Percentiles rank a stretch among this genome's conserved stretches.
These are phyloP conservation scores for Moesziomyces sp. DNA, from an alignment of 1,284 basidiomycete genomes.

Conservation along the genomic window DNA sequence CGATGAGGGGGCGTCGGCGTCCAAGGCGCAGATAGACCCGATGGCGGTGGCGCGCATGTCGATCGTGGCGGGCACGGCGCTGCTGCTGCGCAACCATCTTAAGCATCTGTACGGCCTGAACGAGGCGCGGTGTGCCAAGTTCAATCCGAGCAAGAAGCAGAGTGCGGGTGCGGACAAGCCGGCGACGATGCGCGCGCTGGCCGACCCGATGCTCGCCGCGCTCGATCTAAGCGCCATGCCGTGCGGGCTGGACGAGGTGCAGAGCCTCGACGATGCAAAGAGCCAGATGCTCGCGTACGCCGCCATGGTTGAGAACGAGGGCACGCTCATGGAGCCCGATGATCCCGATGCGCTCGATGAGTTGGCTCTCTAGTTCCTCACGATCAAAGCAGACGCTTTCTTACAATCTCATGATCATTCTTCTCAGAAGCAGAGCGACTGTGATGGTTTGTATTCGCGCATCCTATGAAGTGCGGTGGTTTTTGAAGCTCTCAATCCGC, in stretches of 20 bases:
- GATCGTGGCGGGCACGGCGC: conserved; percentile 44
- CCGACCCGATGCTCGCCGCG: conserved; percentile 46
- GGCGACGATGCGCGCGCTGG: conserved; percentile 41
- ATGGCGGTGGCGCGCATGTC: conserved; percentile 47
- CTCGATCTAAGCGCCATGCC: conserved; percentile 40
- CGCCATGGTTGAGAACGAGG: conserved; percentile 48
- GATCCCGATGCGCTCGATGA: conserved; percentile 43
- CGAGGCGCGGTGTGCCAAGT: conserved; percentile 56
- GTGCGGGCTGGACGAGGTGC: conserved; percentile 27
- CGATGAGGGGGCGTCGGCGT: conserved; percentile 5
- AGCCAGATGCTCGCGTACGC: conserved; percentile 49
- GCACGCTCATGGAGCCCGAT: conserved; percentile 54
- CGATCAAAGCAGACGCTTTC: too few species aligned
- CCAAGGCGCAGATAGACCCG: conserved; percentile 16
- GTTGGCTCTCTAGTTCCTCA: conserved; percentile 19
- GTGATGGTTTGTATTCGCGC: too few species aligned
- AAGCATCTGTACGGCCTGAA: conserved; percentile 57
- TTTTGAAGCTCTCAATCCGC: too few species aligned
- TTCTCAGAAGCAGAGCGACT: too few species aligned
- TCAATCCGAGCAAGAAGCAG: conserved; percentile 52
- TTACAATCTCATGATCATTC: too few species aligned
- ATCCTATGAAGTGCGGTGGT: too few species aligned
- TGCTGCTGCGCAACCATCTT: conserved; percentile 59
- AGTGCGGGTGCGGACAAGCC: conserved; percentile 52
- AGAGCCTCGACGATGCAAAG: conserved; percentile 41